Evolutionary conservation across 805 yeast genomes (phyloP).

Genomic region (Candida jianshihensis): DNA sequence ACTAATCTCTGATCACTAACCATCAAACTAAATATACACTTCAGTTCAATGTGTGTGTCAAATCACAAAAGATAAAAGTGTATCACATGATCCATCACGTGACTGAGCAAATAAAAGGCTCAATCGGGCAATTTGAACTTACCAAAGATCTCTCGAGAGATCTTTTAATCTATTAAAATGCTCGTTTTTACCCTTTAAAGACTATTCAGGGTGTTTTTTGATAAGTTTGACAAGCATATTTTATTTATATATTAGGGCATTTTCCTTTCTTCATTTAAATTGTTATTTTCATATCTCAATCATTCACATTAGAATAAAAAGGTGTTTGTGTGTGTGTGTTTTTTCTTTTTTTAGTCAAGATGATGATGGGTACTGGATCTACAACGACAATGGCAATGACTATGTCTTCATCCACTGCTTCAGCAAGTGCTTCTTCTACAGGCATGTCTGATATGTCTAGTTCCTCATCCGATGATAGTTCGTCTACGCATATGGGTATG

Average conservation of each 20-base stretch:
- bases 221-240: no score
- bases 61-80: not conserved
- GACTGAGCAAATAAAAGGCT: no score
- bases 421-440: conserved; percentile 9
- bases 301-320: no score
- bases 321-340: no score
- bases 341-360: conserved; percentile 17
- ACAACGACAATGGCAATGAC: conserved; percentile 15
- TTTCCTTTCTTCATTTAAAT: no score
- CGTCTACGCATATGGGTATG: conserved; percentile 32
- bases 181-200: no score
- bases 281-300: no score
- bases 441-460: not conserved
- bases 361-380: conserved; percentile 23
- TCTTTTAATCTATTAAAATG: no score
- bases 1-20: not conserved
- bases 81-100: not conserved
- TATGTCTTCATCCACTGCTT: not conserved
- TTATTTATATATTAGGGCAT: no score
- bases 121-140: conserved; percentile 1
- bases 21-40: no score
- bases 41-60: not conserved
- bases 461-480: conserved; percentile 6
- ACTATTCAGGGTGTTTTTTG: no score
- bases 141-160: no score